phyloP scores from a whole-genome alignment of 805 yeast genomes.

The Candida qinlingensis region DNA sequence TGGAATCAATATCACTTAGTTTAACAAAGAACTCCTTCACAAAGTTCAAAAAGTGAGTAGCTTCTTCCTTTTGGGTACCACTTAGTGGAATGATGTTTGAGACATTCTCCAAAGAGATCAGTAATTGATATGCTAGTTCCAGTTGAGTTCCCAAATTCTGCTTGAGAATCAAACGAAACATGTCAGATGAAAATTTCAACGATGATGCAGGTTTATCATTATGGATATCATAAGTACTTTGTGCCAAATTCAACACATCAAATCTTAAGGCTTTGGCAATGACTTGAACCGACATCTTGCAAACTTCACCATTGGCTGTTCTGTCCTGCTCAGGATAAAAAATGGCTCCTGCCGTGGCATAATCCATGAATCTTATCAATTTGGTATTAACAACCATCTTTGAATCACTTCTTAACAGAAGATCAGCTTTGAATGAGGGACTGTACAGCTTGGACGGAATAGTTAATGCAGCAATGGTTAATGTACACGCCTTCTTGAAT shows the following conservation, averaged over 20 bases:
- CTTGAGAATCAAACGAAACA: slow-evolving; percentile 27
- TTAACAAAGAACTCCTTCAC: slow-evolving; percentile 33
- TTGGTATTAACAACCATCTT: slow-evolving; percentile 40
- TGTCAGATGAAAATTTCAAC: slow-evolving; percentile 22
- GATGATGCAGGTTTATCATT: slow-evolving; percentile 27
- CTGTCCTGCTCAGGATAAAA: slow-evolving; percentile 26
- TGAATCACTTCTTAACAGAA: slow-evolving; percentile 44
- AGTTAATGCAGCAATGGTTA: slow-evolving; percentile 9
- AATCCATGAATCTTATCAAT: slow-evolving; percentile 28
- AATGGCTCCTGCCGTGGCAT: slow-evolving; percentile 25
- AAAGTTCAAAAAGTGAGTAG: slow-evolving; percentile 24
- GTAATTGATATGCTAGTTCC: slow-evolving; percentile 19
- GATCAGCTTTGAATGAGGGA: slow-evolving; percentile 29
- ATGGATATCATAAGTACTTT: slow-evolving; percentile 33
- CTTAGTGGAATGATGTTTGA: slow-evolving; percentile 25
- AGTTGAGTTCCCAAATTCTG: slow-evolving; percentile 20
- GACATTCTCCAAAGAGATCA: slow-evolving; percentile 24
- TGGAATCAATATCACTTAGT: slow-evolving; percentile 35
- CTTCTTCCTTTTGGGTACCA: slow-evolving; percentile 24
- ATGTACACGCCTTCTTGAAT: slow-evolving; percentile 24
- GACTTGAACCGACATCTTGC: slow-evolving; percentile 32
- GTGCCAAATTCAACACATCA: slow-evolving; percentile 41
- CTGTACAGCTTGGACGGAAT: slow-evolving; percentile 18
- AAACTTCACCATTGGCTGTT: slow-evolving; percentile 26
- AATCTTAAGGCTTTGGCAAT: slow-evolving; percentile 38